phyloP scores from a whole-genome alignment of 2,329 filamentous ascomycete species.

The Hyphodiscus sp. region DNA sequence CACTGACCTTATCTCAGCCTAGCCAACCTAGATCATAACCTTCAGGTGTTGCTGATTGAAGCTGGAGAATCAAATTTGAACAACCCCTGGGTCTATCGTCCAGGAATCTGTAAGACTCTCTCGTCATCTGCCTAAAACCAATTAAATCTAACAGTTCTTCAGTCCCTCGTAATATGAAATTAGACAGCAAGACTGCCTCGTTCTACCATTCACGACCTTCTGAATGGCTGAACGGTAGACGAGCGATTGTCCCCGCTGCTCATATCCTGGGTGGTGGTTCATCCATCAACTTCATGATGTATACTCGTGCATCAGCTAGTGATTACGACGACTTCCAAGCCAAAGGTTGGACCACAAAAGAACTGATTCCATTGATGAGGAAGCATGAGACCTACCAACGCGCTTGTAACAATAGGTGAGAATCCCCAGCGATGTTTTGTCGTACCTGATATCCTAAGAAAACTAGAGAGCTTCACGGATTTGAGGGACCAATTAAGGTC shows the following conservation, averaged over 20 bases:
- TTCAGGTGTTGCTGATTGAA: slow-evolving; percentile 45
- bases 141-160: slow-evolving; percentile 17
- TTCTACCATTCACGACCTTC: slow-evolving; percentile 62
- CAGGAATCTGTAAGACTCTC: slow-evolving; percentile 43
- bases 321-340: slow-evolving; percentile 50
- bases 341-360: slow-evolving; percentile 45
- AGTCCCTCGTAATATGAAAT: slow-evolving; percentile 29
- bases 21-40: slow-evolving; percentile 41
- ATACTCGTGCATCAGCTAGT: slow-evolving; percentile 37
- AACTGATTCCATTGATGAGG: slow-evolving; percentile 47
- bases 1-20: slow-evolving; percentile 32
- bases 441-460: slow-evolving; percentile 1
- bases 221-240: slow-evolving; percentile 55
- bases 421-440: neutral
- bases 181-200: slow-evolving; percentile 49
- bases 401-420: slow-evolving; percentile 49
- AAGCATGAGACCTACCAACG: slow-evolving; percentile 51
- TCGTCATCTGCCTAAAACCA: slow-evolving; percentile 35
- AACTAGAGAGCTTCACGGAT: slow-evolving; percentile 61
- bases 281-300: slow-evolving; percentile 54
- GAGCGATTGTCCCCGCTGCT: slow-evolving; percentile 37
- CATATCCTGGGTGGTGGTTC: slow-evolving; percentile 57
- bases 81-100: slow-evolving; percentile 43
- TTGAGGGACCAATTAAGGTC: slow-evolving; percentile 61
- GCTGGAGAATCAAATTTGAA: slow-evolving; percentile 46